Percentiles rank a stretch among this genome's conserved stretches.
Conservation (phyloP, 495 filamentous ascomycete genomes). For the Gamarada debralockiae region DNA sequence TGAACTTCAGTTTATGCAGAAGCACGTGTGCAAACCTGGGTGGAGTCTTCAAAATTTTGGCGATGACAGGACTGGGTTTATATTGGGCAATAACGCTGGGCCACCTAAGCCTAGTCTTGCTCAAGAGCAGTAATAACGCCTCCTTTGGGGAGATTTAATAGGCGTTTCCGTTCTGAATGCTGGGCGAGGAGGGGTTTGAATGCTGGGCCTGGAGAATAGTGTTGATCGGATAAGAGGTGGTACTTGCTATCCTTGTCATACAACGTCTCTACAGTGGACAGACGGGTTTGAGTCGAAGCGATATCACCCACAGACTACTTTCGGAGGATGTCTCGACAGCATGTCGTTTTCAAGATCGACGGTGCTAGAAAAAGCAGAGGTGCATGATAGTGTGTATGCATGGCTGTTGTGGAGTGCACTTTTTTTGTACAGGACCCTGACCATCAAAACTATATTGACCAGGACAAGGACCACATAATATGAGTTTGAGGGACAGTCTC, state of each 20-base stretch:
- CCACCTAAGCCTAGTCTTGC: neutral
- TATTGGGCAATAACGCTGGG: slow-evolving; percentile 1
- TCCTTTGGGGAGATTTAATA: slow-evolving; percentile 9
- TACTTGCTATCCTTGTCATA: slow-evolving; percentile 23
- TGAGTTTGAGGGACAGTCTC: too few species aligned
- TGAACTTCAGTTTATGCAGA: slow-evolving; percentile 19
- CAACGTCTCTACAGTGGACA: slow-evolving; percentile 1
- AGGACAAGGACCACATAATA: too few species aligned
- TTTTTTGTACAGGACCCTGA: neutral
- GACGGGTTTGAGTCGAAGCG: slow-evolving; percentile 6
- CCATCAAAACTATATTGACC: neutral
- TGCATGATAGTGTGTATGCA: slow-evolving; percentile 23
- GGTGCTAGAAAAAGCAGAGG: slow-evolving; percentile 5
- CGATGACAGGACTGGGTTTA: neutral
- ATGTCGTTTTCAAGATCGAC: slow-evolving; percentile 21
- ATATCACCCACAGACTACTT: slow-evolving; percentile 2
- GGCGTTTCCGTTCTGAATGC: slow-evolving; percentile 10
- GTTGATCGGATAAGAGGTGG: slow-evolving; percentile 19
- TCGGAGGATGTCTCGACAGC: slow-evolving; percentile 20
- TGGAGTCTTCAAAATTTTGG: neutral
- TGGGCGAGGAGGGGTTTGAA: slow-evolving; percentile 2
- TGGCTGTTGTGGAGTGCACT: slow-evolving; percentile 16
- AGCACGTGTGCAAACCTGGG: slow-evolving; percentile 11
- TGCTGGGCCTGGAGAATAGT: slow-evolving; percentile 7
- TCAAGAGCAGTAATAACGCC: slow-evolving; percentile 1